Percentiles rank a stretch among this genome's conserved stretches.
Evolutionary conservation across 139 green algal genomes (phyloP).

Genomic region (Haematococcus sp.): DNA sequence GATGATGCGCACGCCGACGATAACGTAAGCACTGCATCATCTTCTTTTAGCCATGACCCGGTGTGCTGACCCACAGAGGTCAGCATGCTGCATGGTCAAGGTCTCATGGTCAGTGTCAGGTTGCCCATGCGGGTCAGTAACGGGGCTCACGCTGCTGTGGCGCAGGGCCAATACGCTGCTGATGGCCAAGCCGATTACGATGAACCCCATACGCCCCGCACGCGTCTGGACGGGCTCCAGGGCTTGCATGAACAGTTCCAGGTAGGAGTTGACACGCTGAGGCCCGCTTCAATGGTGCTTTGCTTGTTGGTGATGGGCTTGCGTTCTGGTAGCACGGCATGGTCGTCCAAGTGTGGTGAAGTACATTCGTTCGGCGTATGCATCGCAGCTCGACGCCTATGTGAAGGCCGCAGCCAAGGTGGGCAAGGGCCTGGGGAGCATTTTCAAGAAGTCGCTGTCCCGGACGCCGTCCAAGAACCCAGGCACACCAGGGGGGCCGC

Average conservation of each 20-base stretch:
- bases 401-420: conserved; percentile 51
- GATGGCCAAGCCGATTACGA: conserved; percentile 10
- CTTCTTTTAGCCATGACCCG: conserved; percentile 2
- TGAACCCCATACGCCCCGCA: background rate
- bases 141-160: background rate
- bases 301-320: background rate
- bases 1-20: background rate
- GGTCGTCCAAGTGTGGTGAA: background rate
- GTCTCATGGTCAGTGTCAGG: too few species aligned
- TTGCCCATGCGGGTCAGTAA: background rate
- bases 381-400: conserved; percentile 69
- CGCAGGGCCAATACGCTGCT: background rate
- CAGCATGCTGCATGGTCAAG: too few species aligned
- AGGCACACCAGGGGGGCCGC: conserved; percentile 23
- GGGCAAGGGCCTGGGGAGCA: conserved; percentile 49
- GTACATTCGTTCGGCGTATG: background rate
- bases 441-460: conserved; percentile 40
- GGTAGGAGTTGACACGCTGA: conserved; percentile 12
- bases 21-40: background rate
- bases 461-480: conserved; percentile 5
- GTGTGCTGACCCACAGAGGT: background rate
- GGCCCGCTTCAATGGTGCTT: background rate
- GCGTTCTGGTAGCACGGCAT: background rate
- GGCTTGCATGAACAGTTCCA: conserved; percentile 56
- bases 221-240: conserved; percentile 52